These are phyloP conservation scores for Metschnikowia santaceciliae DNA, from an alignment of 805 yeast genomes.

Conservation along the genomic window DNA sequence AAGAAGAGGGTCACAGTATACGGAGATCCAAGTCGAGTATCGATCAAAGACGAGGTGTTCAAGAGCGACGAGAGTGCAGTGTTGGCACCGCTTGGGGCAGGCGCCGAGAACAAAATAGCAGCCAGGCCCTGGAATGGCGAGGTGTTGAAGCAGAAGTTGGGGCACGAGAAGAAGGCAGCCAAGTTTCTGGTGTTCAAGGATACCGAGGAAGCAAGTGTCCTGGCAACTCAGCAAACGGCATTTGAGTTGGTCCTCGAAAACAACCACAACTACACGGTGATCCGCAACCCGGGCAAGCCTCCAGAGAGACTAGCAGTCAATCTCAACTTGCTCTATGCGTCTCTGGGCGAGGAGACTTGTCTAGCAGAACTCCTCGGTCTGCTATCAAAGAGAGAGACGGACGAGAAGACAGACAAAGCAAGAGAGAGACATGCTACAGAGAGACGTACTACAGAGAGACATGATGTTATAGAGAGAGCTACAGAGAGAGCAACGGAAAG, in stretches of 20 bases:
- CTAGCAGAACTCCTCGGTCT: constrained; percentile 58
- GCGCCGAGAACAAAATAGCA: constrained; percentile 59
- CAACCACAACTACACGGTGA: constrained; percentile 44
- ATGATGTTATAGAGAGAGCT: no score
- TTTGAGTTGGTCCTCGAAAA: constrained; percentile 11
- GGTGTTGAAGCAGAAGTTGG: constrained; percentile 41
- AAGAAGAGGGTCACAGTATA: constrained; percentile 38
- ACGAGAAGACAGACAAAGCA: no score
- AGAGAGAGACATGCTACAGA: no score
- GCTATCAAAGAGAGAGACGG: not conserved
- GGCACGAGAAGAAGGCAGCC: constrained; percentile 22
- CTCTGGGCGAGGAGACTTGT: constrained; percentile 49
- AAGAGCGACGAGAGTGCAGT: constrained; percentile 35
- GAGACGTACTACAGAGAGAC: no score
- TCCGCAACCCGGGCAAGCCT: constrained; percentile 54
- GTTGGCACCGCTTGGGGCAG: constrained; percentile 40
- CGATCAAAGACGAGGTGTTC: constrained; percentile 19
- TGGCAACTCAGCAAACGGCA: not conserved
- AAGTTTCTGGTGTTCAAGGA: constrained; percentile 20
- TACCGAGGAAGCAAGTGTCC: constrained; percentile 1
- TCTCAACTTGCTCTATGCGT: constrained; percentile 51
- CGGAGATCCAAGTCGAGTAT: constrained; percentile 9
- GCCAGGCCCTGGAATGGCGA: constrained; percentile 67
- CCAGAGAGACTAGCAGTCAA: constrained; percentile 59
- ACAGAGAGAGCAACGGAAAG: not conserved